These are phyloP conservation scores for Deuterostichococcus epilithicus DNA, from an alignment of 139 green algal species.

Conservation along the genomic window DNA sequence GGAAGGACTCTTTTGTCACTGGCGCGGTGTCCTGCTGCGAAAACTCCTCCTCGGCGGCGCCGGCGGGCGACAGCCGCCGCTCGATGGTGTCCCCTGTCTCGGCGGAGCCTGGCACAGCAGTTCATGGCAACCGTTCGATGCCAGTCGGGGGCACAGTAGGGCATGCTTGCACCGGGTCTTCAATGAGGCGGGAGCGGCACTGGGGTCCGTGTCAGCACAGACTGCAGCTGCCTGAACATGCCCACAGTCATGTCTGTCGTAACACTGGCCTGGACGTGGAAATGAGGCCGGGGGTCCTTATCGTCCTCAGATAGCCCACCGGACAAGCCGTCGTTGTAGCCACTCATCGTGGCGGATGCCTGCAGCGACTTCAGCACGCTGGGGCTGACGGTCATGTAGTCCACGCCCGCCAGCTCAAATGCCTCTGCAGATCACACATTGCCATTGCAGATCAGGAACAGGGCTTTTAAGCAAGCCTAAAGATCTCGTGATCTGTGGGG, in stretches of 20 bases:
- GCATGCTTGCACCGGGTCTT: too few species aligned
- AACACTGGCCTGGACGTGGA: too few species aligned
- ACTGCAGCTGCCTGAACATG: too few species aligned
- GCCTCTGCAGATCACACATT: slow-evolving; percentile 43
- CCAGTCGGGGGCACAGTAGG: too few species aligned
- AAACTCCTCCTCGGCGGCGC: slow-evolving; percentile 18
- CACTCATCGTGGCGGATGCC: slow-evolving; percentile 17
- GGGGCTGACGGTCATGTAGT: slow-evolving; percentile 9
- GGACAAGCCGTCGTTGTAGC: slow-evolving; percentile 35
- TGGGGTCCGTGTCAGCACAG: too few species aligned
- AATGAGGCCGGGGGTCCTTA: too few species aligned
- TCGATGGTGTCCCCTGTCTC: slow-evolving; percentile 8
- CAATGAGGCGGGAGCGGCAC: too few species aligned
- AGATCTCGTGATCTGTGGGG: too few species aligned
- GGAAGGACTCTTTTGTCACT: slow-evolving; percentile 18
- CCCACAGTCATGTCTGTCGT: too few species aligned
- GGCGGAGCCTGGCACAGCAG: not conserved
- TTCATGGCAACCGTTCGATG: too few species aligned
- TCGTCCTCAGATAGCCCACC: slow-evolving; percentile 4
- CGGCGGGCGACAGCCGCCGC: slow-evolving; percentile 9
- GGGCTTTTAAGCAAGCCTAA: too few species aligned
- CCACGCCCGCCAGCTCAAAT: slow-evolving; percentile 61
- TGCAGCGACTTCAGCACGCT: slow-evolving; percentile 22
- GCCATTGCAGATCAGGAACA: too few species aligned
- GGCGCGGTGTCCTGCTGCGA: not conserved